These are phyloP conservation scores for Byssothecium circinans DNA, from an alignment of 2,329 filamentous ascomycete species.

Conservation along the genomic window DNA sequence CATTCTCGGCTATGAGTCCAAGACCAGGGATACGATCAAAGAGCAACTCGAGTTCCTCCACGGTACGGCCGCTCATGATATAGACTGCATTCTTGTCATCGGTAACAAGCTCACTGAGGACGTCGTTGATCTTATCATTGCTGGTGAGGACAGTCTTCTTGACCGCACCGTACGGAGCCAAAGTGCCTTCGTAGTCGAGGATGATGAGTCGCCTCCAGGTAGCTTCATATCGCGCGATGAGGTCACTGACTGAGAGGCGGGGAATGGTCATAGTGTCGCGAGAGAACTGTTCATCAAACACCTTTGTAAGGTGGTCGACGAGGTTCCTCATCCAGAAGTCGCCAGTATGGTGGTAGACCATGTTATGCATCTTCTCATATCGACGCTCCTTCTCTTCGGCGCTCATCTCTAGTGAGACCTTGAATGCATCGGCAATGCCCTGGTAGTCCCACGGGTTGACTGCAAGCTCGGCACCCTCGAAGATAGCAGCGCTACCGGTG, in stretches of 20 bases:
- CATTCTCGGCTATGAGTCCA: slow-evolving; percentile 92
- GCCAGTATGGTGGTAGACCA: slow-evolving; percentile 80
- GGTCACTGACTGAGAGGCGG: slow-evolving; percentile 69
- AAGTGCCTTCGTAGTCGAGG: slow-evolving; percentile 89
- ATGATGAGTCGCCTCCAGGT: slow-evolving; percentile 77
- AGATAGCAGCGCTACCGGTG: slow-evolving; percentile 85
- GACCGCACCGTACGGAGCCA: slow-evolving; percentile 84
- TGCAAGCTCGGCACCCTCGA: slow-evolving; percentile 75
- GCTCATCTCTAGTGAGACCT: slow-evolving; percentile 77
- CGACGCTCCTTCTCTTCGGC: slow-evolving; percentile 71
- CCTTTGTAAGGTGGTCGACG: slow-evolving; percentile 68
- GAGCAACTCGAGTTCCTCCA: slow-evolving; percentile 82
- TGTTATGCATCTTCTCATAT: slow-evolving; percentile 72
- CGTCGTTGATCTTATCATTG: slow-evolving; percentile 80
- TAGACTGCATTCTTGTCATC: slow-evolving; percentile 86
- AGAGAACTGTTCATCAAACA: slow-evolving; percentile 80
- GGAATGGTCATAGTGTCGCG: slow-evolving; percentile 86
- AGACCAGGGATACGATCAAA: slow-evolving; percentile 82
- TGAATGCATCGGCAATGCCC: slow-evolving; percentile 83
- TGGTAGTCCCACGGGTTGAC: slow-evolving; percentile 97
- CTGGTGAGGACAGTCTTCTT: slow-evolving; percentile 83
- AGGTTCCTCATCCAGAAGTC: slow-evolving; percentile 84
- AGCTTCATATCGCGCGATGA: slow-evolving; percentile 67
- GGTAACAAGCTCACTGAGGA: slow-evolving; percentile 76
- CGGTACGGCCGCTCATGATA: slow-evolving; percentile 86